Base-by-base conservation (phyloP, 352 stramenopile species). In the Aphanomyces astaci region DNA sequence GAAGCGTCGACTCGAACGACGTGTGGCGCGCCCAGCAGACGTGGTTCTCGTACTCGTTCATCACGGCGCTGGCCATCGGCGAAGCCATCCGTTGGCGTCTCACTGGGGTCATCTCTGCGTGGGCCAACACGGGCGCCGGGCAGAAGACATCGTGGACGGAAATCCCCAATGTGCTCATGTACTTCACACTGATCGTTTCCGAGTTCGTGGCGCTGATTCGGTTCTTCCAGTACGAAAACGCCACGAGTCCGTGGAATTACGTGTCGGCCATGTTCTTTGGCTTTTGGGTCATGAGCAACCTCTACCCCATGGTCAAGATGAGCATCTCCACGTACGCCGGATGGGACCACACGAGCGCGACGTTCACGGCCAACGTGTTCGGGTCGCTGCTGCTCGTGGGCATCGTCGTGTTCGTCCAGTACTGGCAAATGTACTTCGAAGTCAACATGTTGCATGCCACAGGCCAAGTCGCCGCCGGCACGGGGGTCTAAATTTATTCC, bases 291-390 rank as follows among this genome's bases (percentile, higher is more conserved):
- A 90, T 91, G 84, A 80, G 74, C 64, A 79, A 95, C 70, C 89
- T 89, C 64, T 92, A 91, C 77, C 87, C 87, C 57, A 95, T 95
- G 87, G 87, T 95, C 65, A 92, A 92, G 79, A 95, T 95, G 87
- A 95, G 87, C 77, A 88, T 95, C 72, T 88, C 82, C 25, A 82
- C 91, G 77, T 95, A 95, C 79, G 92, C 81, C 79, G 86, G 86
- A 11, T 95, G 86, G 86, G 84, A 92, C 71, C 86, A 95, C 81
- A 95, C 83, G 28, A 68, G 76, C 15, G 82, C 84, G 27, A 95
- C 86, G 7, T 92, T 92, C 74, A 82, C 82, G 49, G 86, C 83
- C 2, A 93, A 93, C 73, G 76, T 95, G 28, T 89, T 95, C 64
- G 84, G 84, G 28, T 92, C 82, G 71, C 72, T 95, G 62, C 66